Evolutionary conservation across 495 filamentous ascomycete genomes (phyloP), one percentile per base, ranked within the genome.

Genomic region (Trichoderma parareesei): DNA sequence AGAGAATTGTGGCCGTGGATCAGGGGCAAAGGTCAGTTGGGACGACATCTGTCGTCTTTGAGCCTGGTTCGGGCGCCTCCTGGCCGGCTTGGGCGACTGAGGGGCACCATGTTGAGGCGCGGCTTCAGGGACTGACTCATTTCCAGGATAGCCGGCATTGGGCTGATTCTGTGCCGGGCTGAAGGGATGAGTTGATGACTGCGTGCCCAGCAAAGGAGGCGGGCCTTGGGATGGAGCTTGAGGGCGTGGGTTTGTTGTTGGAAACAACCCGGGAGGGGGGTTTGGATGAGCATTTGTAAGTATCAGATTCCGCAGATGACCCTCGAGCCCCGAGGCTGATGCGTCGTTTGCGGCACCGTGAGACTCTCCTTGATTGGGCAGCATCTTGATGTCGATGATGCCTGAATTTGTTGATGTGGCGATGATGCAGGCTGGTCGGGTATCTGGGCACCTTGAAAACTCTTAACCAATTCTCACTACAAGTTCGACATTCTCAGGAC

Each of bases 1-100:
- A 65, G 44, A 13, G 69, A 65, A 1, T 69, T 61, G 37, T 9
- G 73, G 71, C 62, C 78, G 74, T 14, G 74, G 60, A 63, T 84
- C 80, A 49, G 82, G 75, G 13, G 81, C 76, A 60, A 84, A 81
- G 5, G 80, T 78, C 8, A 83, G 62, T 60, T 83, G 77, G 42
- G 81, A 74, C 20, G 77, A 80, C 78, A 81, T 79, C 69, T 82
- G 79, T 59, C 83, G 80, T 60, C 83, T 75, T 65, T 84, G 77
- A 5, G 82, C 81, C 64, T 85, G 83, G 66, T 84, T 85, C 9
- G 73, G 79, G 61, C 81, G 79, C 71, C 78, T 84, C 62, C 71
- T 74, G 40, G 68, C 55, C 46, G 65, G 6, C 61, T 68, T 74
- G 2, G 70, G 48, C 46, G 66, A 18, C 9, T 46, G 61, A 2